Base-by-base conservation (phyloP, 345 rosid species). In the Pistacia vera region DNA sequence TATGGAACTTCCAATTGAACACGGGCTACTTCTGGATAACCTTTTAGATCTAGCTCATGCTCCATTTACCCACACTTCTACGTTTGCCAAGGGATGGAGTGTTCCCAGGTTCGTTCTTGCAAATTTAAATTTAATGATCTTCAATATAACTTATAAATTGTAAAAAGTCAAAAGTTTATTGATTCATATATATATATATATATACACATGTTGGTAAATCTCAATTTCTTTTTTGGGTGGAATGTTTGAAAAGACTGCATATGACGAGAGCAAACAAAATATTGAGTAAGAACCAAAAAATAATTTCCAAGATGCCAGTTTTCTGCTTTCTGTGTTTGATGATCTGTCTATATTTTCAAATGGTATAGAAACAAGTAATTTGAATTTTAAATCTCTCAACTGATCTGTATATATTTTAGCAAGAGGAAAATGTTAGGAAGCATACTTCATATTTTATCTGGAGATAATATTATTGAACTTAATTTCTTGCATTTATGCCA, bases 1-100 rank as follows among this genome's bases (percentile, higher is more conserved):
- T 79, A 96, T 96, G 97, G 99, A 96, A 73, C 97, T 96, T 72
- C 99, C 99, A 0, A 97, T 96, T 49, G 98, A 96, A 88, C 99
- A 96, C 56, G 99, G 99, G 10, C 89, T 96, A 60, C 98, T 96
- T 73, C 80, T 96, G 62, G 99, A 96, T 78, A 96, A 96, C 81
- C 97, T 96, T 67, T 83, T 96, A 85, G 99, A 96, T 84, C 97
- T 93, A 18, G 98, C 97, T 3, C 99, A 96, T 67, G 99, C 99
- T 59, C 99, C 99, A 17, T 96, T 93, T 77, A 96, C 98, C 66
- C 99, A 93, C 79, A 96, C 99, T 28, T 91, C 98, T 28, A 96
- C 99, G 20, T 96, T 93, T 63, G 99, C 99, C 79, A 96, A 93
- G 86, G 99, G 99, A 63, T 96, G 99, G 99, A 88, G 81, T 75